Evolutionary conservation across 768 basidiomycete species (phyloP).

Genomic region (Calvatia gigantea): DNA sequence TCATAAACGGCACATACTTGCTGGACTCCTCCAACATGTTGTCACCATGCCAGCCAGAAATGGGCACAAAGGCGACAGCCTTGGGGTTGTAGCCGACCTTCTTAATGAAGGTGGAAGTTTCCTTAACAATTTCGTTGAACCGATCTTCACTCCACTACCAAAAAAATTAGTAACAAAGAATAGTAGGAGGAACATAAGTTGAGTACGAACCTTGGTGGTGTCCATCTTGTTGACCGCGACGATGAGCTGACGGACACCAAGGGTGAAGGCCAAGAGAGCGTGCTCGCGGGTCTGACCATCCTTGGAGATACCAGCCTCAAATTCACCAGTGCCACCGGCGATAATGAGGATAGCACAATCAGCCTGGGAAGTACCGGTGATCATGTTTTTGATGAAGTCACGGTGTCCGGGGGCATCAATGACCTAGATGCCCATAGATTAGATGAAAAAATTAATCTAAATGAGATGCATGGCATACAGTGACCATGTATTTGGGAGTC

Average conservation of each 20-base stretch:
- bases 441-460: conserved; percentile 17
- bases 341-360: conserved; percentile 99
- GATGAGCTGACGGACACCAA: conserved; percentile 99
- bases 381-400: conserved; percentile 99
- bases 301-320: conserved; percentile 99
- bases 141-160: conserved; percentile 96
- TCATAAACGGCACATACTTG: conserved; percentile 57
- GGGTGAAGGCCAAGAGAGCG: conserved; percentile 98
- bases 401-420: conserved; percentile 99
- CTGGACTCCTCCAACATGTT: conserved; percentile 99
- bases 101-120: conserved; percentile 97
- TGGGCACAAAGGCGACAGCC: conserved; percentile 96
- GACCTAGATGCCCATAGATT: conserved; percentile 51
- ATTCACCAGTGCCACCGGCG: conserved; percentile 98
- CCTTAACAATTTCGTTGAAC: conserved; percentile 99
- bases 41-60: conserved; percentile 99
- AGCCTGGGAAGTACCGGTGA: conserved; percentile 99
- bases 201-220: conserved; percentile 78
- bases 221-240: conserved; percentile 99
- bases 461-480: conserved; percentile 48
- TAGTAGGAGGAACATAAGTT: background rate
- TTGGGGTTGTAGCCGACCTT: conserved; percentile 99
- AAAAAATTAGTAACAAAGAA: conserved; percentile 2
- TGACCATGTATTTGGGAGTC: conserved; percentile 94
- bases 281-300: conserved; percentile 99